Percentiles rank a stretch among this genome's conserved stretches.
These are phyloP conservation scores for Mycena galericulata DNA, from an alignment of 768 basidiomycete genomes.

Conservation along the genomic window DNA sequence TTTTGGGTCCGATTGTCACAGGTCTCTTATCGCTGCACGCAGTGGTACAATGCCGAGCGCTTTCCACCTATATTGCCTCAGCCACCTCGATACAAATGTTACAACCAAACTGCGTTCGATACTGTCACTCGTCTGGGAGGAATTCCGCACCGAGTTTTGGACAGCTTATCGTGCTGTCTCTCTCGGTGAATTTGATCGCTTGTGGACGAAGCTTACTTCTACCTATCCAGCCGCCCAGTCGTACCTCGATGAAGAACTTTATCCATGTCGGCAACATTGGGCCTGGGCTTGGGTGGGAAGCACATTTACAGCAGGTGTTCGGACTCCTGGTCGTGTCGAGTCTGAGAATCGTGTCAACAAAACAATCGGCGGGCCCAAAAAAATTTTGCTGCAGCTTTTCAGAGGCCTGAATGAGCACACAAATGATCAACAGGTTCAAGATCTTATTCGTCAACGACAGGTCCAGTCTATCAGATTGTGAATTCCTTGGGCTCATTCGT, in stretches of 20 bases:
- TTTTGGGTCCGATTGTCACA: slow-evolving; percentile 39
- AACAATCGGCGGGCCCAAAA: slow-evolving; percentile 23
- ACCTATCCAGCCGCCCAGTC: slow-evolving; percentile 25
- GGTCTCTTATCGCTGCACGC: slow-evolving; percentile 35
- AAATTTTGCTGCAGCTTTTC: slow-evolving; percentile 7
- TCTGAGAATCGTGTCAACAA: slow-evolving; percentile 25
- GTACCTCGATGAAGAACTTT: slow-evolving; percentile 44
- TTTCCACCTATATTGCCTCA: slow-evolving; percentile 44
- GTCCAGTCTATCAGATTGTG: not conserved
- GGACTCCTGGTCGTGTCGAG: slow-evolving; percentile 18
- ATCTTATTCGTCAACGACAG: slow-evolving; percentile 13
- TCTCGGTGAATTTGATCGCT: slow-evolving; percentile 43
- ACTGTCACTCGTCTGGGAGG: slow-evolving; percentile 35
- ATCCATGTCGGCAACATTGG: slow-evolving; percentile 35
- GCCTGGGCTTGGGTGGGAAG: slow-evolving; percentile 20
- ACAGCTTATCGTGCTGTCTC: slow-evolving; percentile 43
- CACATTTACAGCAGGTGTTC: slow-evolving; percentile 25
- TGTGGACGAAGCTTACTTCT: slow-evolving; percentile 33
- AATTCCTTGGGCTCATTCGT: too few species aligned
- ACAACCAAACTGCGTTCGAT: slow-evolving; percentile 34
- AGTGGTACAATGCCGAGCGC: slow-evolving; percentile 36
- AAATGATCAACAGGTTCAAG: not conserved
- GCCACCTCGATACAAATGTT: slow-evolving; percentile 47
- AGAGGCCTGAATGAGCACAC: slow-evolving; percentile 10
- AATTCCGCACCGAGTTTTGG: slow-evolving; percentile 46